Evolutionary conservation across 306 rosid species (phyloP).

Genomic region (Carpinus viminea): DNA sequence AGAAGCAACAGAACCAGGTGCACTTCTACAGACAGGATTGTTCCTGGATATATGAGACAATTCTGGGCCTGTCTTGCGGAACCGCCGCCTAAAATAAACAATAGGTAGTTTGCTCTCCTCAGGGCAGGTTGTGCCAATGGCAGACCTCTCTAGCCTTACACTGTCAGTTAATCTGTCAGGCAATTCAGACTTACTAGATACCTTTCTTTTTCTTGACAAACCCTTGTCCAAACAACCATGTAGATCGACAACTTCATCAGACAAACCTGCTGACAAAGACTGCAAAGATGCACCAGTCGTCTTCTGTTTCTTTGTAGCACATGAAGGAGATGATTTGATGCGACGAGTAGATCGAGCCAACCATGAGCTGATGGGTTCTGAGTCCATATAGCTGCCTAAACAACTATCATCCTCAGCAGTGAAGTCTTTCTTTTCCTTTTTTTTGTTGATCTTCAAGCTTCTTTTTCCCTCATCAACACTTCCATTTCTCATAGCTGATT

Average conservation of each 20-base stretch:
- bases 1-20: slow-evolving; percentile 38
- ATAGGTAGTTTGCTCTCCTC: slow-evolving; percentile 60
- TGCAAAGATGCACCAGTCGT: slow-evolving; percentile 41
- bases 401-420: slow-evolving; percentile 51
- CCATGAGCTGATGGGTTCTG: slow-evolving; percentile 97
- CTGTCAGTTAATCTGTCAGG: slow-evolving; percentile 46
- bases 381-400: slow-evolving; percentile 65
- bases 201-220: slow-evolving; percentile 37
- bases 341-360: slow-evolving; percentile 66
- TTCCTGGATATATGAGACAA: slow-evolving; percentile 33
- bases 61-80: slow-evolving; percentile 47
- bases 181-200: slow-evolving; percentile 36
- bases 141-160: slow-evolving; percentile 38
- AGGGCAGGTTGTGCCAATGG: slow-evolving; percentile 39
- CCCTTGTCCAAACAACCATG: slow-evolving; percentile 28
- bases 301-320: slow-evolving; percentile 70
- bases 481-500: slow-evolving; percentile 32
- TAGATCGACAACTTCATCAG: slow-evolving; percentile 42
- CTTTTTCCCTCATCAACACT: slow-evolving; percentile 47
- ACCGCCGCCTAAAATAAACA: slow-evolving; percentile 79
- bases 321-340: slow-evolving; percentile 52
- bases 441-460: slow-evolving; percentile 47
- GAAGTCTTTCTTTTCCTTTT: slow-evolving; percentile 40
- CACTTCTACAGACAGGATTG: slow-evolving; percentile 26
- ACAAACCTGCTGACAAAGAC: slow-evolving; percentile 39